A percentile compares a stretch with the other conserved stretches of the same genome.
These are phyloP conservation scores for Persicaria tinctoria DNA, from an alignment of 148 eudicot species.

Conservation along the genomic window DNA sequence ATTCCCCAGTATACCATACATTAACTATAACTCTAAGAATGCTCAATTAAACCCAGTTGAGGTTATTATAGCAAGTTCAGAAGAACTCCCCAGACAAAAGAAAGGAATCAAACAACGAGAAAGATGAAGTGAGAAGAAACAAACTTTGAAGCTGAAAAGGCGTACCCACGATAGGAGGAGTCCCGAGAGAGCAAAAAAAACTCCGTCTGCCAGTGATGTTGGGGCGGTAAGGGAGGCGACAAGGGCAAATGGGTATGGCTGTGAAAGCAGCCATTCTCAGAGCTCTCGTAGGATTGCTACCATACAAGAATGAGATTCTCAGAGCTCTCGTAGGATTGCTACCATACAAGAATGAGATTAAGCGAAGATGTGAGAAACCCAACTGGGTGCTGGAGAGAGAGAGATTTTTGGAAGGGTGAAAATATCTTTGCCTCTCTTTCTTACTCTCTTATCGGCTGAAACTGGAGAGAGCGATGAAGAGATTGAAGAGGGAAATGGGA, in stretches of 20 bases:
- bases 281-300: slow-evolving; percentile 1
- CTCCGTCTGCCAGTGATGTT: slow-evolving; percentile 25
- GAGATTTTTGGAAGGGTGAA: slow-evolving; percentile 15
- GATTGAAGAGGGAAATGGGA: background rate
- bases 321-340: slow-evolving; percentile 4
- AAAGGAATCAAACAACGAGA: background rate
- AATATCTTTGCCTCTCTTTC: slow-evolving; percentile 5
- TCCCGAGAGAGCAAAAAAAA: slow-evolving; percentile 38
- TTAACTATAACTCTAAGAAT: background rate
- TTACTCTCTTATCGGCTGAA: slow-evolving; percentile 34
- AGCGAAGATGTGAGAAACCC: background rate
- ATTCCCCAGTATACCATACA: no score
- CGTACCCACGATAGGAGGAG: slow-evolving; percentile 19
- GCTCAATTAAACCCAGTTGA: background rate
- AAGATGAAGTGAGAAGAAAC: no score
- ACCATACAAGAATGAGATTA: background rate
- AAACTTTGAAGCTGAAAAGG: no score
- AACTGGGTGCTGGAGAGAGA: slow-evolving; percentile 2
- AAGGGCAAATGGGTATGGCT: slow-evolving; percentile 43
- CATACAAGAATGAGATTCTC: background rate
- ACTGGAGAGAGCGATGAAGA: background rate
- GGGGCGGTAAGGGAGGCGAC: slow-evolving; percentile 38
- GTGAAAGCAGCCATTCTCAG: slow-evolving; percentile 53
- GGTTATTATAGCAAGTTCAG: background rate
- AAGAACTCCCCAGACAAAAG: background rate